Base-by-base conservation (phyloP, 139 green algal species). In the Volvox africanus region DNA sequence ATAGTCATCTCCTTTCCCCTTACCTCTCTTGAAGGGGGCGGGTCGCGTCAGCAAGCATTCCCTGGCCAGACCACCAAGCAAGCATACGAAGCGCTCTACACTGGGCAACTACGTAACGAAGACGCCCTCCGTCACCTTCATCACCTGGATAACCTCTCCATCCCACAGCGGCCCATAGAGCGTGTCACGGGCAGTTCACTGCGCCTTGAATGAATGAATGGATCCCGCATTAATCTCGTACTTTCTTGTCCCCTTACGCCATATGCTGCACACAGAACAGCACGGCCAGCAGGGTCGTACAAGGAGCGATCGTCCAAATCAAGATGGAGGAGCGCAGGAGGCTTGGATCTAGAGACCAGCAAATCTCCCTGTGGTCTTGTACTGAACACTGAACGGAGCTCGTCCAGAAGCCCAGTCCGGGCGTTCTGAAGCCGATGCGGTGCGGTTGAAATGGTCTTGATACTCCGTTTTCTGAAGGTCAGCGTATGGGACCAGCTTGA, bases 381-480 rank as follows among this genome's bases (percentile, higher is more conserved):
- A 90, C 11, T 76, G 36, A 0, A 81, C 73, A 32, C 36, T 90
- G 55, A 65, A 83, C 0, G 86, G 86, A 18, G 86, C 86, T 71
- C 86, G 71, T 22, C 37, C 55, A 14, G 73, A 61, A 28, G 73
- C 86, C 86, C 86, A 90, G 30, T 61, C 44, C 17, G 86, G 86
- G 50, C 82, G 86, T 55, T 90, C 71, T 2, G 36, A n/a, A 5
- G 73, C 86, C 30, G 28, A 28, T 9, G 86, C 86, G 2, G 50
- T 69, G 17, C 73, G 50, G 86, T 84, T 84, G 73, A 77, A 90
- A 1, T 75, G n/a, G 50, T 61, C 86, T 44, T 90, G 86, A 55
- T 90, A 90, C 50, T 90, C 86, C 5, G 73, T 90, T 55, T 90
- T 90, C 1, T 81, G 77, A 0, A 90, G 86, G 18, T 68, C 73